These are phyloP conservation scores for Calocera viscosa DNA, from an alignment of 768 basidiomycete species.

Conservation along the genomic window DNA sequence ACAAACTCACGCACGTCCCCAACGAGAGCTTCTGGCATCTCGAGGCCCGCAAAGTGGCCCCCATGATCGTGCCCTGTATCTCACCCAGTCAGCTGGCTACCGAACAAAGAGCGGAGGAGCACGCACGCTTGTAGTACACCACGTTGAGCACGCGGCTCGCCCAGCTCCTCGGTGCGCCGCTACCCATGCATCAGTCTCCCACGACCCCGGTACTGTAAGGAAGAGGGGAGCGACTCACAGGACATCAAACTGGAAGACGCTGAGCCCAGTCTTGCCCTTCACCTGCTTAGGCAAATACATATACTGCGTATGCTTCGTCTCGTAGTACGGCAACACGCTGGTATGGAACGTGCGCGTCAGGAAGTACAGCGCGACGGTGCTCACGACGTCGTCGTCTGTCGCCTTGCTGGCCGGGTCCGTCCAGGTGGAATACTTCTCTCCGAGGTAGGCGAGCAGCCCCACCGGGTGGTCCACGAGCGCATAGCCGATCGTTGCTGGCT, in stretches of 20 bases:
- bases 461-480: conserved; percentile 23
- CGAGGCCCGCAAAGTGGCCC: not conserved
- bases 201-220: no score
- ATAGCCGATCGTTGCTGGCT: conserved; percentile 23
- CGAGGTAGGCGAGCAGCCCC: conserved; percentile 23
- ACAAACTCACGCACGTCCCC: not conserved
- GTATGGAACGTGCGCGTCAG: conserved; percentile 17
- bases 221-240: conserved; percentile 17
- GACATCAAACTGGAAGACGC: conserved; percentile 13
- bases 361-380: conserved; percentile 18
- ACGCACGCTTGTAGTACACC: not conserved
- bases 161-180: not conserved
- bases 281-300: conserved; percentile 9
- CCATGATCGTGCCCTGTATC: not conserved
- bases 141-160: not conserved
- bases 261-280: conserved; percentile 11
- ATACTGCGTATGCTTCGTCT: conserved; percentile 2
- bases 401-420: not conserved
- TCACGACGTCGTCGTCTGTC: conserved; percentile 13
- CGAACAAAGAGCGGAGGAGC: not conserved
- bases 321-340: conserved; percentile 18
- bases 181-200: no score
- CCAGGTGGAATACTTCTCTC: conserved; percentile 18
- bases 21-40: not conserved
- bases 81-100: not conserved